Base-by-base conservation (phyloP, 106 monocot genomes). In the Phalaenopsis aphrodite region DNA sequence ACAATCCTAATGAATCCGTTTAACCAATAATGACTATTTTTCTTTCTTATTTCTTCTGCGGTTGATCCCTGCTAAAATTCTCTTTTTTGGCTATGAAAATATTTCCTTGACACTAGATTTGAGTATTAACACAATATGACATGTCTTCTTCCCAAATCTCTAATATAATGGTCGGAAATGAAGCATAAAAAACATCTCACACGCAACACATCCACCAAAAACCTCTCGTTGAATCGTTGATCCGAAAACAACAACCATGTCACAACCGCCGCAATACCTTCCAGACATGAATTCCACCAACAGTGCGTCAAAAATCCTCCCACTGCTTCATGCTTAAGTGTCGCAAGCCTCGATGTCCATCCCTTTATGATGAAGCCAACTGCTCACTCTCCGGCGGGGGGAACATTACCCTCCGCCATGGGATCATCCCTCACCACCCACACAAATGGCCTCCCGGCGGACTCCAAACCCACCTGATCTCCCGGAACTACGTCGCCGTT, bases 311-410 rank as follows among this genome's bases (percentile, higher is more conserved):
- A 36, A 36, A 74, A 74, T 4, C 82, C 90, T 7, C 87, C 88
- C 19, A 85, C 77, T 24, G 91, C 85, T 8, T 37, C 8, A 64
- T 90, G 88, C 5, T 55, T 76, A 38, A 84, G 42, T 18, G 80
- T 80, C 75, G 55, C 41, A 1, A 80, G 5, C 80, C 80, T 80
- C 19, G 84, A 80, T 0, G 68, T 80, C 84, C 80, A 84, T n/a
- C 84, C 84, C 18, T 72, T 37, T 46, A 84, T 79, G 14, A 84
- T 38, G 42, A 84, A 18, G 5, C 84, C 83, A 45, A 14, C 19
- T 19, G 41, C 65, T 23, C 47, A 24, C 1, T 57, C 49, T 47
- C 17, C 75, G 21, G 41, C 43, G 17, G 3, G 45, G 30, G n/a
- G 14, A 52, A 52, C 48, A 19, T 46, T 7, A 12, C 52, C 82